Conservation (phyloP, 176 grass and related monocot genomes). For the Elymus sibiricus region DNA sequence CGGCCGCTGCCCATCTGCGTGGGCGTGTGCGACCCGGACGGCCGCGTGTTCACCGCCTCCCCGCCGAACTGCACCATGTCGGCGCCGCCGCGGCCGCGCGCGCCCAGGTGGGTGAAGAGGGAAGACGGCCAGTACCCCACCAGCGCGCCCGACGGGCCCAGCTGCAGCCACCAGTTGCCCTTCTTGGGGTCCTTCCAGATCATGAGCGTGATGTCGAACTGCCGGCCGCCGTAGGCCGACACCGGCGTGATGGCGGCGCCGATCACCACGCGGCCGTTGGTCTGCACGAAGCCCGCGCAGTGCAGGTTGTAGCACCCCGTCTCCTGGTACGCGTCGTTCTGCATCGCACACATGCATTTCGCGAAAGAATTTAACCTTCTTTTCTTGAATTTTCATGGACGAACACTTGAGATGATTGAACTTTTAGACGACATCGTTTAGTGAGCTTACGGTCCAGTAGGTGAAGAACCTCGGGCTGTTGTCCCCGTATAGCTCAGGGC, state of each 20-base stretch:
- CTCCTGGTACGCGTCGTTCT: constrained; percentile 87
- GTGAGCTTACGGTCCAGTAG: constrained; percentile 80
- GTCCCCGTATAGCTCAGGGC: constrained; percentile 90
- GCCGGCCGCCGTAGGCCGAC: constrained; percentile 41
- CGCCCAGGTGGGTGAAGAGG: constrained; percentile 67
- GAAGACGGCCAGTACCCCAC: constrained; percentile 88
- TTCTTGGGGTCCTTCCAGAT: constrained; percentile 92
- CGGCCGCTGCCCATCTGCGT: constrained; percentile 87
- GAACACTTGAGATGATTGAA: background rate
- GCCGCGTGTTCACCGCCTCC: constrained; percentile 70
- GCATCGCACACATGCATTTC: background rate
- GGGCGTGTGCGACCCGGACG: constrained; percentile 54
- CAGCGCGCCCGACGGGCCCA: constrained; percentile 44
- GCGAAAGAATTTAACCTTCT: background rate
- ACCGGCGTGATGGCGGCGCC: constrained; percentile 75
- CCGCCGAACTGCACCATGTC: constrained; percentile 93
- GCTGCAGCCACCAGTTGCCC: constrained; percentile 88
- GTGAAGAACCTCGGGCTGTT: constrained; percentile 84
- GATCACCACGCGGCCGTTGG: constrained; percentile 54
- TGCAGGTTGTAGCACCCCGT: constrained; percentile 92
- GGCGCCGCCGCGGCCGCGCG: constrained; percentile 37
- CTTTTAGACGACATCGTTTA: background rate
- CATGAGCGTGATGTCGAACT: constrained; percentile 72
- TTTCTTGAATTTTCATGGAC: background rate
- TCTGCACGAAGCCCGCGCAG: constrained; percentile 90